Evolutionary conservation across 73 alveolate genomes (phyloP).

Genomic region (Paramecium primaurelia): DNA sequence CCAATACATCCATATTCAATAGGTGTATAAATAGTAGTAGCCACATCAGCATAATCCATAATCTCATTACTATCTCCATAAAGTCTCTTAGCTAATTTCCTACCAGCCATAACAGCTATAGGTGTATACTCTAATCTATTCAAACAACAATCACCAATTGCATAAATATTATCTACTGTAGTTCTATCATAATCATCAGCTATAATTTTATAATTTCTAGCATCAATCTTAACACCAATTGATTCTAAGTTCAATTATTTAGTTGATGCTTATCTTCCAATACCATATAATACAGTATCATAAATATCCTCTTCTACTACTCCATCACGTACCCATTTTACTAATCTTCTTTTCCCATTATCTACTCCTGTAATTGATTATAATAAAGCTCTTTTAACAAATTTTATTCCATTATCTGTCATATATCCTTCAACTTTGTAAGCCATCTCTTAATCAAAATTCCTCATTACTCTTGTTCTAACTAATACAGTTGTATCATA

Average conservation of each 20-base stretch:
- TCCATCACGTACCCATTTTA: conserved; percentile 56
- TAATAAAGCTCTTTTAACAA: conserved; percentile 75
- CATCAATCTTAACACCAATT: conserved; percentile 80
- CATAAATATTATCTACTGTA: conserved; percentile 81
- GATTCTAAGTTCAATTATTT: conserved; percentile 72
- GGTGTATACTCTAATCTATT: conserved; percentile 97
- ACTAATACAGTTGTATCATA: conserved; percentile 30
- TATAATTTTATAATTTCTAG: conserved; percentile 75
- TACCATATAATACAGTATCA: conserved; percentile 93
- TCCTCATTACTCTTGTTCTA: background rate
- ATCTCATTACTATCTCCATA: conserved; percentile 68
- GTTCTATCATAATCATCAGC: conserved; percentile 81
- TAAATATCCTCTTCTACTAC: conserved; percentile 74
- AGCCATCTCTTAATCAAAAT: background rate
- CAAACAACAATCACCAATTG: conserved; percentile 94
- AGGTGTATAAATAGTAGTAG: conserved; percentile 98
- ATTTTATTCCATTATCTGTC: conserved; percentile 83
- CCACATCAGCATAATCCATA: conserved; percentile 96
- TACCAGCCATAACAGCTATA: conserved; percentile 95
- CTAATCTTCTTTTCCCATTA: conserved; percentile 50
- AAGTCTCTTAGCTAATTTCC: conserved; percentile 86
- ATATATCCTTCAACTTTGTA: background rate
- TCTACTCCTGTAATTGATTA: background rate
- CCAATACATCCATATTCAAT: conserved; percentile 96
- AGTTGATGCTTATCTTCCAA: conserved; percentile 94